Base-by-base conservation (phyloP, 257 asterid genomes). In the Datura wrightii region DNA sequence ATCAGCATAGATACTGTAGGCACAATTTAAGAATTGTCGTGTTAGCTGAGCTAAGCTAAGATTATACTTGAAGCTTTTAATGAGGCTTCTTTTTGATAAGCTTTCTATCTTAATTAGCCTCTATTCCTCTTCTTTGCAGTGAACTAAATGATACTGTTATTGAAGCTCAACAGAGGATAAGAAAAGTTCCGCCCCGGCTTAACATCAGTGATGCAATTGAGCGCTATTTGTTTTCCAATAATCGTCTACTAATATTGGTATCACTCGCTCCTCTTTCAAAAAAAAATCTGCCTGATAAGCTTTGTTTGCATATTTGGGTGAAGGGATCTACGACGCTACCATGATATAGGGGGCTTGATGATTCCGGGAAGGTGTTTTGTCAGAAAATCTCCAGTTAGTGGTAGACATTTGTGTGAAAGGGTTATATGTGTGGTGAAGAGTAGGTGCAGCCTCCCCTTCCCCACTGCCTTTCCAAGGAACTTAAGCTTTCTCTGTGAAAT, bases 121-220 rank as follows among this genome's bases (percentile, higher is more conserved):
- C 79, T 65, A 14, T 65, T 82, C 62, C 36, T 84, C 60, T 8
- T 84, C 50, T 55, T 88, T 87, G 94, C 97, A 95, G 98, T 82
- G 98, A 95, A 89, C 90, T 96, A 83, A 94, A 96, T 87, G 98
- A 93, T 85, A 94, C 99, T 76, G 97, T 93, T 85, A 91, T 96
- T 72, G 98, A 94, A 88, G 98, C 98, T 81, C 97, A 94, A 85
- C 93, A 90, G 89, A 91, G 99, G 87, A 93, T 90, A 83, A 93
- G 92, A 88, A 90, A 87, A 89, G 90, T 60, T 88, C 97, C 97
- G 1, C 98, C 99, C 16, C 92, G 52, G 37, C 94, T 96, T 81
- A 86, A 86, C 60, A 70, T 88, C 86, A 79, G 86, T 55, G 94
- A 91, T 82, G 97, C 98, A 36, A 90, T 90, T 84, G 71, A 83